Conservation (phyloP, 1,284 basidiomycete genomes). For the Papiliotrema terrestris region DNA sequence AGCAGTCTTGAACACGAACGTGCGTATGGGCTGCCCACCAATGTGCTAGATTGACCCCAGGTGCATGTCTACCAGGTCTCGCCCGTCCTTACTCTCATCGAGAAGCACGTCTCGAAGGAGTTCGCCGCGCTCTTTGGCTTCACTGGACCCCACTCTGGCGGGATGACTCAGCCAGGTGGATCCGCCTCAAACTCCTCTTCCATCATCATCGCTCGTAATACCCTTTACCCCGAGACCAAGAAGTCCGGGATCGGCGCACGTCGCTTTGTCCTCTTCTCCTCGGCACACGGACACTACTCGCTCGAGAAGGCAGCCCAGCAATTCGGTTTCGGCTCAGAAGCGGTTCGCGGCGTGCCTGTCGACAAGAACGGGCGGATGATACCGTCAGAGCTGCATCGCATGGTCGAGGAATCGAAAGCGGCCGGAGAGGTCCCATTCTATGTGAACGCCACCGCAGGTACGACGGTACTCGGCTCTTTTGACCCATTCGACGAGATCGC, state of each 20-base stretch:
- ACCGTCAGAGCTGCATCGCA: conserved; percentile 11
- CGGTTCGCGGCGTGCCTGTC: conserved; percentile 40
- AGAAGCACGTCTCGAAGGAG: conserved; percentile 20
- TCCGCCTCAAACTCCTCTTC: conserved; percentile 47
- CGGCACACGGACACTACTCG: conserved; percentile 45
- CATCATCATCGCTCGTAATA: conserved; percentile 46
- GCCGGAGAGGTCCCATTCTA: conserved; percentile 42
- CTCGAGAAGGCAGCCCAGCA: conserved; percentile 49
- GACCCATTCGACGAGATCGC: conserved; percentile 43
- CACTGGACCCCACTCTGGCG: conserved; percentile 17
- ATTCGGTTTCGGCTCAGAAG: conserved; percentile 43
- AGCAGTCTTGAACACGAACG: conserved; percentile 47
- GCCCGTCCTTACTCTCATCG: conserved; percentile 44
- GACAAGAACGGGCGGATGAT: conserved; percentile 28
- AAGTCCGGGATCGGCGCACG: conserved; percentile 29
- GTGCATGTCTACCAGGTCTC: conserved; percentile 50
- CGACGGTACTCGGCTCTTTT: conserved; percentile 48
- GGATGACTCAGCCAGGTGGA: conserved; percentile 40
- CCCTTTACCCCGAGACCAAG: conserved; percentile 40
- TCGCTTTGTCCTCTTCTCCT: conserved; percentile 45
- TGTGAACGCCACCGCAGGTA: conserved; percentile 49
- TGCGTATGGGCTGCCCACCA: background rate
- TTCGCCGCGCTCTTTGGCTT: conserved; percentile 28
- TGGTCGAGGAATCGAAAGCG: conserved; percentile 12
- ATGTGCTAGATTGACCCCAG: background rate